A percentile compares a stretch with the other conserved stretches of the same genome.
Evolutionary conservation across 108 stramenopile species (phyloP).

Genomic region (Nitzschia inconspicua): DNA sequence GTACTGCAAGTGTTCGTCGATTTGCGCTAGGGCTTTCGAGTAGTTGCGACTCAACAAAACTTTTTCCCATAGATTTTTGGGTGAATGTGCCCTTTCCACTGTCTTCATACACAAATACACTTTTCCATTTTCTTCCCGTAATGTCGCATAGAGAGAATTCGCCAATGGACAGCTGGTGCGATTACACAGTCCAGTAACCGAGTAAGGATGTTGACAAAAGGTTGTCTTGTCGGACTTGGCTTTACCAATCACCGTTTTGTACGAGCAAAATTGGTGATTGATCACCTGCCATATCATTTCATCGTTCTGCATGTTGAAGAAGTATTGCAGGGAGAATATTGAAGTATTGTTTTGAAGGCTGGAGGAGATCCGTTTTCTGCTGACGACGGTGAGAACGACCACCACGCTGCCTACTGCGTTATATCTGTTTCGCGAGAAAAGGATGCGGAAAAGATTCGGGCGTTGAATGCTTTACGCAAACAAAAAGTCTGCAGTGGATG

Average conservation of each 20-base stretch:
- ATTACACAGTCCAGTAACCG: slow-evolving; percentile 96
- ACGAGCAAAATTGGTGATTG: slow-evolving; percentile 96
- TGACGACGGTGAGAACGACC: no score
- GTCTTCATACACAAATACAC: slow-evolving; percentile 95
- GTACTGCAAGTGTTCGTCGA: slow-evolving; percentile 92
- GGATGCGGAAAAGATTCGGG: no score
- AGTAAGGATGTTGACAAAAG: slow-evolving; percentile 97
- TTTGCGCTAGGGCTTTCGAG: slow-evolving; percentile 82
- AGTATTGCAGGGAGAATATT: no score
- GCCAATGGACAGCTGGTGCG: slow-evolving; percentile 94
- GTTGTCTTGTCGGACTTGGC: slow-evolving; percentile 83
- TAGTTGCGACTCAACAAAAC: slow-evolving; percentile 91
- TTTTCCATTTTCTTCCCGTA: slow-evolving; percentile 92
- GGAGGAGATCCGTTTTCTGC: no score
- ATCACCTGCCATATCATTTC: slow-evolving; percentile 99
- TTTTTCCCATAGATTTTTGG: slow-evolving; percentile 98
- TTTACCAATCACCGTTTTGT: slow-evolving; percentile 86
- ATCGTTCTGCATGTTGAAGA: slow-evolving; percentile 93
- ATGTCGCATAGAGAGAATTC: slow-evolving; percentile 95
- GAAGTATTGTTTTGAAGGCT: no score
- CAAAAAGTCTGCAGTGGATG: no score
- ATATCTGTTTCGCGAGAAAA: no score
- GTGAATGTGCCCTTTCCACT: slow-evolving; percentile 95
- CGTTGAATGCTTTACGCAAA: no score
- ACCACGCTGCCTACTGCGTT: no score